Base-by-base conservation (phyloP, 345 rosid species). In the Syzygium grande region DNA sequence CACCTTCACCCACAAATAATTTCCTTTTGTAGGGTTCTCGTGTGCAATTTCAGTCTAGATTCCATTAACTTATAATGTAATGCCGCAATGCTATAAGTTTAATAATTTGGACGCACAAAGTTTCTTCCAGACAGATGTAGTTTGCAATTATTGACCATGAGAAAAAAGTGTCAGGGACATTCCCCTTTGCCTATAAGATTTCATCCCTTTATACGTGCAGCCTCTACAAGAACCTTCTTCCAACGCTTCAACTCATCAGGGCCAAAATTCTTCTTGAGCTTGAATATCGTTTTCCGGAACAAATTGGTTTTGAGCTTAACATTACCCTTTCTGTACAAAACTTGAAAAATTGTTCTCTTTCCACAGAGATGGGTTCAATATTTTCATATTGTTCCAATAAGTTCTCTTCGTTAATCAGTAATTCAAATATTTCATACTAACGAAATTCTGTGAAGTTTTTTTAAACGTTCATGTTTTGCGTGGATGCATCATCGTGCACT, bases 261-360 rank as follows among this genome's bases (percentile, higher is more conserved):
- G 65, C 73, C 38, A n/a, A n/a, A 3, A 3, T 5, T 5, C 19
- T n/a, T 6, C 3, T 12, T n/a, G 73, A 27, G 34, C 8, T n/a
- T 27, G 0, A 7, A 11, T 12, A 2, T 27, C 4, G 34, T 17
- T 5, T n/a, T 13, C 12, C 73, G 34, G 30, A 1, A 5, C 4
- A 61, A 12, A 13, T n/a, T 27, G 34, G 4, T 27, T 6, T 61
- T 12, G 9, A n/a, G 30, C 34, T 61, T 5, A 59, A 61, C 68
- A 5, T 27, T 43, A 2, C 30, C 41, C 23, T 8, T 43, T 13
- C 19, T 30, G 4, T 27, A 27, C 29, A 58, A 58, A 58, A 1
- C 5, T 27, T 61, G 59, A 61, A 27, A 11, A 27, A 12, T 59
- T 1, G 2, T 59, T 27, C 7, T 27, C 7, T 5, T n/a, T 61